Evolutionary conservation across 768 basidiomycete species (phyloP), one percentile per base, ranked within the genome.

Genomic region (Psilocybe subaeruginosa): DNA sequence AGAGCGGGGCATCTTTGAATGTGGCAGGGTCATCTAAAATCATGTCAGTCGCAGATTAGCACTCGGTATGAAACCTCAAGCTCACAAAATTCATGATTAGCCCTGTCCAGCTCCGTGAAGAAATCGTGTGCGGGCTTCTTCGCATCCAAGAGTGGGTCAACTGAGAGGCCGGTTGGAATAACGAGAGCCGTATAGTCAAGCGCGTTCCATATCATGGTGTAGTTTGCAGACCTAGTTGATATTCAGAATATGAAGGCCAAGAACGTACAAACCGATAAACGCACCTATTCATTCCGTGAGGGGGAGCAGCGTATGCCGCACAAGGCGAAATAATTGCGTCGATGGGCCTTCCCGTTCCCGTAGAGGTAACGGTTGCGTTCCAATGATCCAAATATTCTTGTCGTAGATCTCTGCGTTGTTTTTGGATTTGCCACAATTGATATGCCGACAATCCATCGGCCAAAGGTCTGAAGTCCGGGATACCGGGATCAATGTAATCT

Each of bases 321-420:
- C 76, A 79, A 19, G 92, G 89, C 2, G 78, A 74, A 37, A 93
- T 87, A 64, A 94, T 84, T 1, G 88, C 91, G 68, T 93, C 92
- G 5, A 93, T 82, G 4, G 90, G 88, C 2, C 92, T 74, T 1
- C 88, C 89, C 0, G 90, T 93, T 0, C 83, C 84, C 0, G 90
- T 92, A 12, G 66, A 50, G 0, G 56, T 62, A 8, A 65, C 73
- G 0, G 86, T 88, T 4, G 73, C 76, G 54, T 86, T 80, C 91
- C 90, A 92, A 52, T 83, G 73, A 50, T 86, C 81, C 49, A 90
- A 72, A 68, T 91, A 85, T 52, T 80, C 77, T 64, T 85, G 76
- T 27, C 88, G 80, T 31, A 89, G 63, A 9, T 78, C 77, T 4
- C 72, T 73, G 65, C 79, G 82, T 65, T 70, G 67, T 66, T 82